These are phyloP conservation scores for Fusarium phyllophilum DNA, from an alignment of 2,329 filamentous ascomycete species.

Conservation along the genomic window DNA sequence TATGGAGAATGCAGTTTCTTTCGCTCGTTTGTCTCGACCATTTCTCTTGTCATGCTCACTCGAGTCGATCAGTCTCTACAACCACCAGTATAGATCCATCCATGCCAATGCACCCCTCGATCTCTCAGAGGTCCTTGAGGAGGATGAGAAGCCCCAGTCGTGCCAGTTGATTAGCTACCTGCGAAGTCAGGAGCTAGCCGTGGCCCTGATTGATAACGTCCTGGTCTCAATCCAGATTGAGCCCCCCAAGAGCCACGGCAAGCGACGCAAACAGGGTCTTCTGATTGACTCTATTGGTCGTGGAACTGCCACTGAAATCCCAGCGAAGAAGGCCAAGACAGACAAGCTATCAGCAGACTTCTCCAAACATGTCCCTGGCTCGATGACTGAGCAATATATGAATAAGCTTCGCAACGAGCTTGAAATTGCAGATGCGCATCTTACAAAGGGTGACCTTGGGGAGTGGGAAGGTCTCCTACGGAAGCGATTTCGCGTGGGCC, in stretches of 20 bases:
- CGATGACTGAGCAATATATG: constrained; percentile 61
- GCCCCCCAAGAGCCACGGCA: constrained; percentile 65
- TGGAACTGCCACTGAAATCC: constrained; percentile 58
- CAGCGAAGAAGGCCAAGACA: constrained; percentile 47
- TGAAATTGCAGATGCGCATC: constrained; percentile 58
- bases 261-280: constrained; percentile 68
- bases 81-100: constrained; percentile 73
- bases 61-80: constrained; percentile 69
- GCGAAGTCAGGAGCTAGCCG: constrained; percentile 71
- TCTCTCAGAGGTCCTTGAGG: constrained; percentile 52
- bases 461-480: constrained; percentile 63
- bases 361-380: constrained; percentile 57
- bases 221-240: constrained; percentile 77
- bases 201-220: constrained; percentile 71
- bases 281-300: constrained; percentile 80
- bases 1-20: constrained; percentile 65
- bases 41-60: constrained; percentile 71
- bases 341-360: constrained; percentile 49
- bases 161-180: constrained; percentile 70
- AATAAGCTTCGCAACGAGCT: constrained; percentile 57
- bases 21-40: constrained; percentile 73
- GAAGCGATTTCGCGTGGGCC: constrained; percentile 59
- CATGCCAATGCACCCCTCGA: constrained; percentile 61
- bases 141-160: constrained; percentile 48
- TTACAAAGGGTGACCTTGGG: constrained; percentile 57